Evolutionary conservation across 1,284 basidiomycete genomes (phyloP).

Genomic region (Ceratobasidium sp.): DNA sequence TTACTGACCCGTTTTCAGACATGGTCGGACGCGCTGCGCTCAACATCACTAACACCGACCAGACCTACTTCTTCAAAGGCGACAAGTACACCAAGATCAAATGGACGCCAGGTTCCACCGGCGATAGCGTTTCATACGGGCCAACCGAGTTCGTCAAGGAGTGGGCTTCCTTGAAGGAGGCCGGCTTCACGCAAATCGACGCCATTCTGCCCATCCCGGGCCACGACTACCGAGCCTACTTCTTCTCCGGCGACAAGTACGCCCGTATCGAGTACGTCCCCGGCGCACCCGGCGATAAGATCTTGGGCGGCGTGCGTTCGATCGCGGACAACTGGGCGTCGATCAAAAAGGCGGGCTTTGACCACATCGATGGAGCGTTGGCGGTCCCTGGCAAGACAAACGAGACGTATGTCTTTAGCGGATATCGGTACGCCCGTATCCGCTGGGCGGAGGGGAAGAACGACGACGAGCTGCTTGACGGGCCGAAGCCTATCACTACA

Average conservation of each 20-base stretch:
- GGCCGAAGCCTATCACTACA: constrained; percentile 3
- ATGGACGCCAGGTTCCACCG: constrained; percentile 8
- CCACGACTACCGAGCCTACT: constrained; percentile 5
- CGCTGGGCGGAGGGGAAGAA: neutral
- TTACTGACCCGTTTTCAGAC: too few species aligned
- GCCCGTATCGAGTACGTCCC: constrained; percentile 3
- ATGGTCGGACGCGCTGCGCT: constrained; percentile 32
- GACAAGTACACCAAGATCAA: constrained; percentile 19
- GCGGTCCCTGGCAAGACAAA: constrained; percentile 10
- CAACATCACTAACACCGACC: neutral
- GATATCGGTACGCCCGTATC: constrained; percentile 6
- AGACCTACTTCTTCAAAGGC: constrained; percentile 21
- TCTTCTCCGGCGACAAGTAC: constrained; percentile 21
- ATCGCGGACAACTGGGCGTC: constrained; percentile 3
- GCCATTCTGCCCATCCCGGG: constrained; percentile 20
- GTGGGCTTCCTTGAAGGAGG: constrained; percentile 13
- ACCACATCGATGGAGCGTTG: constrained; percentile 14
- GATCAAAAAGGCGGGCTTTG: constrained; percentile 12
- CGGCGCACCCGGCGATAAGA: neutral
- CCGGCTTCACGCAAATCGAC: constrained; percentile 27
- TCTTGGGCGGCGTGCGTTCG: neutral
- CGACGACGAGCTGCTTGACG: constrained; percentile 26
- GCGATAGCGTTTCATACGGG: constrained; percentile 2
- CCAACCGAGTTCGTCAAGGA: constrained; percentile 17
- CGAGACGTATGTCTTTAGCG: constrained; percentile 27